Percentiles rank a stretch among this genome's conserved stretches.
These are phyloP conservation scores for Fraxinus pennsylvanica DNA, from an alignment of 257 asterid genomes.

Conservation along the genomic window DNA sequence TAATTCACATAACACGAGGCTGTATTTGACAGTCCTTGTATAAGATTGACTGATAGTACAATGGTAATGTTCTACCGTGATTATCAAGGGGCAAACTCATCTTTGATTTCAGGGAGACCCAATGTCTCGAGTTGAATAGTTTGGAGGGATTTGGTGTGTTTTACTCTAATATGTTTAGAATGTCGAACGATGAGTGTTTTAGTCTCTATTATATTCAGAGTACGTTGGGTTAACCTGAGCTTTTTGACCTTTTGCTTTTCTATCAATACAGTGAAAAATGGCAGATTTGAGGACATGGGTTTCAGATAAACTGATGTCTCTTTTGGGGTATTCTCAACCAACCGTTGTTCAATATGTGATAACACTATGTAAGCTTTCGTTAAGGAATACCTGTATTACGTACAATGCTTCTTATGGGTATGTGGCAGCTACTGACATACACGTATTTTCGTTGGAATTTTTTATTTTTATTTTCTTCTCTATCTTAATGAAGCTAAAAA, in stretches of 20 bases:
- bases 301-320: slow-evolving; percentile 65
- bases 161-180: neutral
- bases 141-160: neutral
- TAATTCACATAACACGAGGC: neutral
- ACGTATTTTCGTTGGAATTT: neutral
- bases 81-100: neutral
- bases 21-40: neutral
- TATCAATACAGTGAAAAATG: slow-evolving; percentile 51
- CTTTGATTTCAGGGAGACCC: neutral
- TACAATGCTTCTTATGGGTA: neutral
- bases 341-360: slow-evolving; percentile 69
- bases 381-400: neutral
- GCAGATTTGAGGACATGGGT: slow-evolving; percentile 81
- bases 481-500: slow-evolving; percentile 60
- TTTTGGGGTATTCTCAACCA: slow-evolving; percentile 75
- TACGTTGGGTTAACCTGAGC: neutral
- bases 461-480: neutral
- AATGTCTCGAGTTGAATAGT: neutral
- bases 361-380: slow-evolving; percentile 47
- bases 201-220: neutral
- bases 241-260: slow-evolving; percentile 4
- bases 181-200: neutral
- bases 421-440: neutral
- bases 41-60: neutral
- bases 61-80: neutral